Evolutionary conservation across 2,329 filamentous ascomycete species (phyloP).

Genomic region (Pseudogymnoascus sp.): DNA sequence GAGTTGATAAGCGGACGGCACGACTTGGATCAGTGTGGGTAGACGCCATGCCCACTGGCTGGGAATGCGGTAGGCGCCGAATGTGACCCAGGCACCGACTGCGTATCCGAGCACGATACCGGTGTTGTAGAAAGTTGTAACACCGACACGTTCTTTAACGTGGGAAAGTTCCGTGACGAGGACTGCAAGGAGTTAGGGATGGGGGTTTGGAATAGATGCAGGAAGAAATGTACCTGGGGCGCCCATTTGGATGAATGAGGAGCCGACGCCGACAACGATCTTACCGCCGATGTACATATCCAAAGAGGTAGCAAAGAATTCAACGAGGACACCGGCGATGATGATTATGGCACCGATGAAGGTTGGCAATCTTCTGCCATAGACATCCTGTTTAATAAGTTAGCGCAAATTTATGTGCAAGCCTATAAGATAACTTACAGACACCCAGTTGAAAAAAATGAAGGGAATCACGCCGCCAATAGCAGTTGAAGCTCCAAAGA

Average conservation of each 20-base stretch:
- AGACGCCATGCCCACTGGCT: constrained; percentile 44
- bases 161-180: constrained; percentile 38
- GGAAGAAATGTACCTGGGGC: constrained; percentile 25
- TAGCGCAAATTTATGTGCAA: background rate
- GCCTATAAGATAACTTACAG: background rate
- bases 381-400: background rate
- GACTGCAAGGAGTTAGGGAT: constrained; percentile 18
- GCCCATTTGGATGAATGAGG: constrained; percentile 35
- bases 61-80: constrained; percentile 25
- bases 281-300: constrained; percentile 35
- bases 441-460: background rate
- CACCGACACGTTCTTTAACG: constrained; percentile 34
- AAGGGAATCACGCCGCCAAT: constrained; percentile 35
- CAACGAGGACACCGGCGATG: constrained; percentile 31
- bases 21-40: constrained; percentile 45
- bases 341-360: constrained; percentile 34
- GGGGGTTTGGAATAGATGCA: background rate
- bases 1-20: constrained; percentile 32
- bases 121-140: constrained; percentile 35
- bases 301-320: constrained; percentile 31
- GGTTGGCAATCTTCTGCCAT: constrained; percentile 31
- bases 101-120: constrained; percentile 36
- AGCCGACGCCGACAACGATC: constrained; percentile 33
- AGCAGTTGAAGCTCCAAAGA: constrained; percentile 34
- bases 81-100: constrained; percentile 33